phyloP scores from a whole-genome alignment of 352 stramenopile genomes.

The Phytophthora sp. region DNA sequence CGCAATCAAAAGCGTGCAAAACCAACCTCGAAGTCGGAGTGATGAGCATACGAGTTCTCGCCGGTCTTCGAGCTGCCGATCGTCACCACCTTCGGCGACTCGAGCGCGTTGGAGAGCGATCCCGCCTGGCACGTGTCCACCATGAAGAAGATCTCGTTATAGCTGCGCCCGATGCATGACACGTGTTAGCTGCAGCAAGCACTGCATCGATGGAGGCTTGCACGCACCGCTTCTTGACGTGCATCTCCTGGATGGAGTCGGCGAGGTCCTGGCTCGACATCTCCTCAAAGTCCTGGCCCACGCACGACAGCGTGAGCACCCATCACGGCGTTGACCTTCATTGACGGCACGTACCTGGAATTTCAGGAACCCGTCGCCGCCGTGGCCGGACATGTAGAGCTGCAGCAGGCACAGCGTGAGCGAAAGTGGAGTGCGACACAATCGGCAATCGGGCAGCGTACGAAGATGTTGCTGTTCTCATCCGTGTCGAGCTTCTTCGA shows the following conservation, averaged over 20 bases:
- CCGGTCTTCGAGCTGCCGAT: slow-evolving; percentile 92
- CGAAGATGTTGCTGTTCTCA: slow-evolving; percentile 90
- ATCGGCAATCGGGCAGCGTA: slow-evolving; percentile 39
- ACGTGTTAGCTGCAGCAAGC: neutral
- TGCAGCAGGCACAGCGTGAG: slow-evolving; percentile 30
- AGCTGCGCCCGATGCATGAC: slow-evolving; percentile 55
- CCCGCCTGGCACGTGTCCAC: slow-evolving; percentile 98
- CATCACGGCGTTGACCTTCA: slow-evolving; percentile 11
- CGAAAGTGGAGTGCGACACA: slow-evolving; percentile 42
- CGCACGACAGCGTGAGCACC: slow-evolving; percentile 8
- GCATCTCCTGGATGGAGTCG: slow-evolving; percentile 94
- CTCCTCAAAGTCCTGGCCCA: slow-evolving; percentile 93
- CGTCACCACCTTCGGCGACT: slow-evolving; percentile 92
- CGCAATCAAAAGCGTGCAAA: neutral
- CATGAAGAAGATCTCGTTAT: slow-evolving; percentile 97
- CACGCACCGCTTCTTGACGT: slow-evolving; percentile 87
- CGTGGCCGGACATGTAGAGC: slow-evolving; percentile 95
- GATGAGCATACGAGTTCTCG: slow-evolving; percentile 96
- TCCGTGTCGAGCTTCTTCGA: slow-evolving; percentile 91
- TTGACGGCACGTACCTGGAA: slow-evolving; percentile 86
- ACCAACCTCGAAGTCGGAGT: slow-evolving; percentile 79
- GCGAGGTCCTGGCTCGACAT: slow-evolving; percentile 95
- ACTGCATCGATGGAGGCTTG: neutral
- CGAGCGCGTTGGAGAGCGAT: slow-evolving; percentile 88
- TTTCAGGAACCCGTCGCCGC: slow-evolving; percentile 98